Base-by-base conservation (phyloP, 2,329 filamentous ascomycete species). In the Uncinocarpus reesii region DNA sequence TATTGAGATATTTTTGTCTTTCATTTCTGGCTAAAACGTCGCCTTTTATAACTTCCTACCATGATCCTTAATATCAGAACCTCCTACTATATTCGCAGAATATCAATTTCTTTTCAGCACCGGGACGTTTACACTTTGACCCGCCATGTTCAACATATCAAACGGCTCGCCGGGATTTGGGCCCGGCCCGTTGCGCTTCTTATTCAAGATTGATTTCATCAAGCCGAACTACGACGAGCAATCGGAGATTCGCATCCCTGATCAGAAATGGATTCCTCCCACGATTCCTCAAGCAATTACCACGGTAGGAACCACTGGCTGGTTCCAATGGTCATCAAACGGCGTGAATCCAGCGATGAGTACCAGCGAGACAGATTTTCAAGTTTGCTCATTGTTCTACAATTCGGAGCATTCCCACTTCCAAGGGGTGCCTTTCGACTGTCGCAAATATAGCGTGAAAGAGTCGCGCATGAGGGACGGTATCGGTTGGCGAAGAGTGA, bases 161-260 rank as follows among this genome's bases (percentile, higher is more conserved):
- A 11, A 32, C 37, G 8, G 16, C 7, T 38, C 29, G 42, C 2
- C 20, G 21, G 26, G 6, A 18, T 40, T 16, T 36, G 7, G 11
- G 16, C 8, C 46, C 10, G 36, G n/a, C 7, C 8, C 10, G 28
- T 43, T 56, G 26, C 46, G 36, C n/a, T 56, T 56, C 36, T 32
- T 52, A 31, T 54, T 54, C 42, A 54, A 53, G 18, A 47, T 56
- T 28, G 54, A 54, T 18, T 51, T 51, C 24, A 50, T 55, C 11
- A 20, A 47, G 23, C 42, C 50, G 28, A 38, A 50, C 28, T 10
- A 43, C 20, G 46, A 48, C 13, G 29, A 34, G 2, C 46, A 47
- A 18, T 1, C 16, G 5, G 50, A 52, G 20, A 49, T 36, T 32
- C 48, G 45, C 26, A 29, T 34, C n/a, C 21, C 23, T 2, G n/a